phyloP scores from a whole-genome alignment of 2,329 filamentous ascomycete species.

The Colletotrichum cordylinicola region DNA sequence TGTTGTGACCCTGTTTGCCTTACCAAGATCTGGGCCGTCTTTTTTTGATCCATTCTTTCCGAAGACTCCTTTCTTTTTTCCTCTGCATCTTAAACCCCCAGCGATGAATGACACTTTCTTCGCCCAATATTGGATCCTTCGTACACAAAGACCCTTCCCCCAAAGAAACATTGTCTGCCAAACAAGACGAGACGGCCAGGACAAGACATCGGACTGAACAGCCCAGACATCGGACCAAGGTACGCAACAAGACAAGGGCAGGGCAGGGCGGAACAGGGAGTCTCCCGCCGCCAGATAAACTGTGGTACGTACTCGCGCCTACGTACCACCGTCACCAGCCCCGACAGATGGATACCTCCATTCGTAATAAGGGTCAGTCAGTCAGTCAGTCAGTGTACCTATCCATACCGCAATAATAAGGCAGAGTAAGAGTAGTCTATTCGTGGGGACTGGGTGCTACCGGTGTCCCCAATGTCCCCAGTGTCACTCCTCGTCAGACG shows the following conservation, averaged over 20 bases:
- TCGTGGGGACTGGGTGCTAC: neutral
- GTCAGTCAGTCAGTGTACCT: neutral
- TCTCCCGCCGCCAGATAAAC: neutral
- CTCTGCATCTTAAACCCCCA: neutral
- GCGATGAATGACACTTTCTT: neutral
- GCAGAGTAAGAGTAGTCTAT: neutral
- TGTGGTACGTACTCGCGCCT: neutral
- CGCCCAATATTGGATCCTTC: neutral
- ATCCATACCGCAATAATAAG: neutral
- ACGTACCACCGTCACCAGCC: neutral
- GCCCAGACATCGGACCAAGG: neutral
- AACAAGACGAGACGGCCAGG: neutral
- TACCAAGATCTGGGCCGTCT: constrained; percentile 8
- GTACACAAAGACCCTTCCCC: neutral
- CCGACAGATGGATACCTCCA: neutral
- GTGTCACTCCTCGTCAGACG: neutral
- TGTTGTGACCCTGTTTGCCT: neutral
- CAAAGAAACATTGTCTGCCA: neutral
- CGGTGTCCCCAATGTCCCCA: neutral
- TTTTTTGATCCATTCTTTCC: neutral
- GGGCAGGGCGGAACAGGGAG: neutral
- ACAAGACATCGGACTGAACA: neutral
- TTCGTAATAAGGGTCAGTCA: neutral
- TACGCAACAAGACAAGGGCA: neutral
- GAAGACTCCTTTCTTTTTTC: neutral